Evolutionary conservation across 345 rosid species (phyloP), one percentile per base, ranked within the genome.

Genomic region (Pelargonium nanum): DNA sequence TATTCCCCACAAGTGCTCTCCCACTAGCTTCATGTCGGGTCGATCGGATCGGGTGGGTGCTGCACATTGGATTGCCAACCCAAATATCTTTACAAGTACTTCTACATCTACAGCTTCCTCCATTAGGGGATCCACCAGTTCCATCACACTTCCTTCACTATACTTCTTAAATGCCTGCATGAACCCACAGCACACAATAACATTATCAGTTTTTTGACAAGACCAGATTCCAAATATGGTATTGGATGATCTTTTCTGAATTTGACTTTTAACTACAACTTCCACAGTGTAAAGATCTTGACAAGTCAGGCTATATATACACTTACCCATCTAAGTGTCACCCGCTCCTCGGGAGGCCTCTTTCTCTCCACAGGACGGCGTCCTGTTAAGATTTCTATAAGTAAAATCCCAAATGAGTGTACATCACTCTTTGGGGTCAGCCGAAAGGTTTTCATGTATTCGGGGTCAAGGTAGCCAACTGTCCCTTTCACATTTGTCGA

Each of bases 401-500:
- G 97, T 68, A 89, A 68, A 66, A 89, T 77, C 59, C 99, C 99
- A 7, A 93, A 93, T 4, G 97, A 87, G 75, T 76, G 89, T 63
- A 93, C 99, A 63, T 89, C 99, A 34, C 99, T 89, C 78, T 84
- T 85, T 19, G 90, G 62, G 2, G 97, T 89, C 77, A 93, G 97
- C 50, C 89, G 97, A 70, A 80, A 78, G 53, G 97, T 89, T 76
- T 74, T 84, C 99, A 93, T 89, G 70, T 93, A 93, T 75, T 87
- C 97, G 1, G 99, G 99, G 65, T 93, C 99, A 0, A 93, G 89
- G 72, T 93, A 93, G 68, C 99, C 97, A 28, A 93, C 77, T 16
- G 99, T 93, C 67, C 99, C 99, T 76, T 84, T 93, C 67, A 89
- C 90, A 81, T 89, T 81, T 44, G 97, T 89, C 59, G 90, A 83